A percentile compares a stretch with the other conserved stretches of the same genome.
phyloP scores from a whole-genome alignment of 805 yeast species.

The Maudiozyma turicensis region DNA sequence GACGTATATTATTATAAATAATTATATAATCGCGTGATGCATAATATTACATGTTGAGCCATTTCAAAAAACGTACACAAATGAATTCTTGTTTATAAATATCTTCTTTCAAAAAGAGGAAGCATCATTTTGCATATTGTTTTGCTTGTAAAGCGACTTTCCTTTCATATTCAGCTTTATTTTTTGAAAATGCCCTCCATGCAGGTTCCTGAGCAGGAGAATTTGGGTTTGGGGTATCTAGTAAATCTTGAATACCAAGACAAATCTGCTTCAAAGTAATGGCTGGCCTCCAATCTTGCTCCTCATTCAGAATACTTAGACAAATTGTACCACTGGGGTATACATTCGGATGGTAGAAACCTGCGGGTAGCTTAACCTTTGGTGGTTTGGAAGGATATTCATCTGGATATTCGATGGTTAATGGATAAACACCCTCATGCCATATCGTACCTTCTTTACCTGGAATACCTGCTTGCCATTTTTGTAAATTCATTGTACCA shows the following conservation, averaged over 20 bases:
- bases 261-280: conserved; percentile 82
- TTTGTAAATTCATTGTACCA: conserved; percentile 75
- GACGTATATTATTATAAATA: not conserved
- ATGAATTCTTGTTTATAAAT: too few species aligned
- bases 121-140: conserved; percentile 42
- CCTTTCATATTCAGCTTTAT: conserved; percentile 58
- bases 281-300: conserved; percentile 97
- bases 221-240: conserved; percentile 83
- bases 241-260: conserved; percentile 83
- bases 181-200: conserved; percentile 73
- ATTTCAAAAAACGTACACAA: too few species aligned
- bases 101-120: too few species aligned
- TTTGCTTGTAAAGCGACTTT: conserved; percentile 76
- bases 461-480: conserved; percentile 94
- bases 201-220: conserved; percentile 98
- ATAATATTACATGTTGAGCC: not conserved
- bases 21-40: not conserved
- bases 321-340: conserved; percentile 97
- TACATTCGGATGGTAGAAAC: conserved; percentile 93
- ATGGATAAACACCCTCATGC: conserved; percentile 85
- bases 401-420: conserved; percentile 71
- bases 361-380: conserved; percentile 78
- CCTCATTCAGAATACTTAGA: conserved; percentile 84
- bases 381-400: conserved; percentile 98
- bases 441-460: conserved; percentile 82